phyloP scores from a whole-genome alignment of 228 moss, liverwort and hornwort genomes.

The Sphagnum magellanicum region DNA sequence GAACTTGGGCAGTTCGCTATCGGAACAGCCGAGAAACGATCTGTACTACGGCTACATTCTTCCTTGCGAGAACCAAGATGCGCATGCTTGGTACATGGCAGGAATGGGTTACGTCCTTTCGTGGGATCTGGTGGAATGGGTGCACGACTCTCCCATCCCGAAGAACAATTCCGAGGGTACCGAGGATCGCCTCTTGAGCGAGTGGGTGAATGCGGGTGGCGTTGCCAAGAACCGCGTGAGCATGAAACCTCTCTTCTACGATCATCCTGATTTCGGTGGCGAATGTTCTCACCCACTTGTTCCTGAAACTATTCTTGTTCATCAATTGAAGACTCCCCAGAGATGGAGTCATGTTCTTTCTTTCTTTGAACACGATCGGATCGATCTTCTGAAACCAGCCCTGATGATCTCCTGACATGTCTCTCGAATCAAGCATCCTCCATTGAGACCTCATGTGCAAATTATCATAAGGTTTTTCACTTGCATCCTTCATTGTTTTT shows the following conservation, averaged over 20 bases:
- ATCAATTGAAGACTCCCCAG: constrained; percentile 62
- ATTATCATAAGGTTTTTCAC: too few relatives aligned
- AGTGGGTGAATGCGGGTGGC: constrained; percentile 65
- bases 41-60: constrained; percentile 80
- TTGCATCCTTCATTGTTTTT: too few relatives aligned
- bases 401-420: too few relatives aligned
- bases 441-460: too few relatives aligned
- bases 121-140: constrained; percentile 81
- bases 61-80: constrained; percentile 49
- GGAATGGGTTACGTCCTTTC: constrained; percentile 83
- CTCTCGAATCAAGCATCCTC: too few relatives aligned
- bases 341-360: constrained; percentile 59
- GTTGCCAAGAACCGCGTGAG: constrained; percentile 67
- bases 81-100: constrained; percentile 68
- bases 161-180: constrained; percentile 40
- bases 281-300: constrained; percentile 55
- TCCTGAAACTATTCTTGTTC: constrained; percentile 73
- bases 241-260: constrained; percentile 78
- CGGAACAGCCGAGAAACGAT: constrained; percentile 44
- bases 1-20: constrained; percentile 56
- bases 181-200: constrained; percentile 61
- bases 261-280: constrained; percentile 66
- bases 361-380: constrained; percentile 46
- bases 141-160: constrained; percentile 44
- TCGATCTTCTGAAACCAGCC: not conserved